Evolutionary conservation across 306 rosid genomes (phyloP).

Genomic region (Aeschynomene evenia): DNA sequence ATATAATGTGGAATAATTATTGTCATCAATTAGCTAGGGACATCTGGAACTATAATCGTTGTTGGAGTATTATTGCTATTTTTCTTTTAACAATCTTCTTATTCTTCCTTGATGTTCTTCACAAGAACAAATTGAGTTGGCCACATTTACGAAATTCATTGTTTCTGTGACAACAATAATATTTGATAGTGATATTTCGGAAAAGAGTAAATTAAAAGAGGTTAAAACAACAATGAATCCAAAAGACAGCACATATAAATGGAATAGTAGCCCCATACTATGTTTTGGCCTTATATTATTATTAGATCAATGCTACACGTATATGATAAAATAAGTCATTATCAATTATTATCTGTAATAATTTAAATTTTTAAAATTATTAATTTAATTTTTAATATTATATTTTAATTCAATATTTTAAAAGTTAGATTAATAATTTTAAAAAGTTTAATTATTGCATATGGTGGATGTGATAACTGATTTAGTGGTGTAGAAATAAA

Average conservation of each 20-base stretch:
- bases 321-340: too few relatives aligned
- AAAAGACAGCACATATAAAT: conserved; percentile 33
- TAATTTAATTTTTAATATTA: too few relatives aligned
- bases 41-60: neutral
- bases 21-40: neutral
- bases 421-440: too few relatives aligned
- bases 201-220: conserved; percentile 26
- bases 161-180: conserved; percentile 21
- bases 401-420: too few relatives aligned
- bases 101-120: neutral
- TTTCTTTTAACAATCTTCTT: too few relatives aligned
- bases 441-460: too few relatives aligned
- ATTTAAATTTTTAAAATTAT: too few relatives aligned
- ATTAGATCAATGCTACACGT: too few relatives aligned
- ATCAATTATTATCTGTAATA: too few relatives aligned
- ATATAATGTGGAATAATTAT: neutral
- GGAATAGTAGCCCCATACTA: conserved; percentile 1
- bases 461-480: too few relatives aligned
- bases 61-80: neutral
- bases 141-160: neutral
- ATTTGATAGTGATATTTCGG: conserved; percentile 17
- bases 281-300: conserved; percentile 5
- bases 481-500: too few relatives aligned
- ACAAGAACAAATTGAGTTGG: neutral
- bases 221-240: conserved; percentile 30